Evolutionary conservation across 2,329 filamentous ascomycete species (phyloP), one percentile per base, ranked within the genome.

Genomic region (Stagonosporopsis vannaccii): DNA sequence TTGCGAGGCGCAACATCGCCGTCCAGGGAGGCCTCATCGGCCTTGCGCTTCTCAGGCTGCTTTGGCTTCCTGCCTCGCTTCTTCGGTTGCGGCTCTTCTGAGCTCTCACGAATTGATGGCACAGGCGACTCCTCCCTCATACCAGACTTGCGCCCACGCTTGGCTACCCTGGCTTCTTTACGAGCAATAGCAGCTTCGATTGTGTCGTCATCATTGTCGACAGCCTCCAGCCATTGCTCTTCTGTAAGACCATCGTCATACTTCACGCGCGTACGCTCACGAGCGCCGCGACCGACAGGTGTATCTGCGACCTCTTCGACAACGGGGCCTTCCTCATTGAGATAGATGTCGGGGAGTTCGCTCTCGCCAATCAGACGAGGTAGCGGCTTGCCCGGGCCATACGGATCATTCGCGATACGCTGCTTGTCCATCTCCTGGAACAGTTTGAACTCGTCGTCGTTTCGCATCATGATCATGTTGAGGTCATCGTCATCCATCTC

Each of bases 401-500:
- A 99, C 2, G 79, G 72, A 8, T 86, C 84, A 42, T 86, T 86
- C 59, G 80, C 85, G 9, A 79, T 69, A 54, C 95, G 86, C 56
- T 96, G 87, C 55, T 87, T 85, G 65, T 99, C 95, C 59, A 99
- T 86, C 66, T 89, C 81, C 71, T 92, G 90, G 85, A 99, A 99
- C 1, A 87, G 71, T 6, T 60, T 58, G 19, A 98, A 77, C 75
- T 99, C 95, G 0, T 89, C 82, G 8, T 97, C 94, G 40, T 83
- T 92, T 63, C 95, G 90, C 58, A 95, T 93, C 79, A 98, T 90
- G 59, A 99, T 90, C 80, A 95, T 83, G 72, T 99, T 99, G 63
- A 99, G 81, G 73, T 99, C 95, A 57, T 99, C 95, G 63, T 99
- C 95, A 65, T 99, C 95, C 91, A 98, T 97, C 76, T 99, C 95